phyloP scores from a whole-genome alignment of 331 rosid species.

The Dryas integrifolia region DNA sequence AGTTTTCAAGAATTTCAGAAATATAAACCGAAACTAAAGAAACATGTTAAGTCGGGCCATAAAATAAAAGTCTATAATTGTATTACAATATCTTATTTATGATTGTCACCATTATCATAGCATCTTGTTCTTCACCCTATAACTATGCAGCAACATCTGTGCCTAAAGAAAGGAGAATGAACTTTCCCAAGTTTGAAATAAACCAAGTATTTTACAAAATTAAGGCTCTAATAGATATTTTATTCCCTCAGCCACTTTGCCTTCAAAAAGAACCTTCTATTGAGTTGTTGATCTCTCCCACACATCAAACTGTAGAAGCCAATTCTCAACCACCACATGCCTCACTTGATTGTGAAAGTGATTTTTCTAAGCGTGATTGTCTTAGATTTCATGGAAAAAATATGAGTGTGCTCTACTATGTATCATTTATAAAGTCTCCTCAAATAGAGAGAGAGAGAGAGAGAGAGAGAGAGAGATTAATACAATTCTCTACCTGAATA shows the following conservation, averaged over 20 bases:
- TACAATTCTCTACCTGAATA: conserved; percentile 60
- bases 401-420: too few species aligned
- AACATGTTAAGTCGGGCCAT: background rate
- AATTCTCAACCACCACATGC: background rate
- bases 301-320: too few species aligned
- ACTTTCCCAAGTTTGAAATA: too few species aligned
- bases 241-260: too few species aligned
- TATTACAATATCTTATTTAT: background rate
- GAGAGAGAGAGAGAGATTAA: background rate
- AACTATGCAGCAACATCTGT: too few species aligned
- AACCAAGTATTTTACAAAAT: too few species aligned
- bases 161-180: too few species aligned
- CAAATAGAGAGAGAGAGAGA: background rate
- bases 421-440: background rate
- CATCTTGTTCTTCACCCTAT: background rate
- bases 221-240: too few species aligned
- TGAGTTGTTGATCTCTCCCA: too few species aligned
- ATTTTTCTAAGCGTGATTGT: background rate
- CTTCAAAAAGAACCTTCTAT: too few species aligned
- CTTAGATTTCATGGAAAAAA: background rate
- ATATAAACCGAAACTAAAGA: background rate
- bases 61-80: too few species aligned
- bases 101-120: background rate
- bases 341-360: background rate
- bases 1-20: background rate